Percentiles rank a stretch among this genome's conserved stretches.
Conservation (phyloP, 2,329 filamentous ascomycete genomes). For the Stagonosporopsis tanaceti region DNA sequence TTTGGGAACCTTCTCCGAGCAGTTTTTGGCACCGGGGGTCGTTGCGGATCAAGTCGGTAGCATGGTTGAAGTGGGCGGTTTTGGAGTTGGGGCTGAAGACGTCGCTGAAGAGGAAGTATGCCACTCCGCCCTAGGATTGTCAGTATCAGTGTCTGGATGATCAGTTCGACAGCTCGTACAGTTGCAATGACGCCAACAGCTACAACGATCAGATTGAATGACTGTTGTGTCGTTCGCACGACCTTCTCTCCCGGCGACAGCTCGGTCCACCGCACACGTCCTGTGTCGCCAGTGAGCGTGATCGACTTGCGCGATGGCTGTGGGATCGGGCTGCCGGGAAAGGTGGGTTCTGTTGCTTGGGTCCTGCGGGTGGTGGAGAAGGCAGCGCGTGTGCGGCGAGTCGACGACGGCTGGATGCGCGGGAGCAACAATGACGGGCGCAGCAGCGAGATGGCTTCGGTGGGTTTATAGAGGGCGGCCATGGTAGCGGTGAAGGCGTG, state of each 20-base stretch:
- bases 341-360: slow-evolving; percentile 41
- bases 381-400: slow-evolving; percentile 25
- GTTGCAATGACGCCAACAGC: slow-evolving; percentile 78
- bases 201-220: slow-evolving; percentile 84
- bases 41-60: slow-evolving; percentile 78
- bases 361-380: slow-evolving; percentile 38
- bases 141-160: neutral
- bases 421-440: slow-evolving; percentile 35
- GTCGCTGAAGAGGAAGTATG: slow-evolving; percentile 51
- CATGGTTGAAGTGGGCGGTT: slow-evolving; percentile 86
- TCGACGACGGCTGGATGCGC: slow-evolving; percentile 27
- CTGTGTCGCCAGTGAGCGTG: slow-evolving; percentile 87
- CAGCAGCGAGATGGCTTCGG: slow-evolving; percentile 42
- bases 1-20: slow-evolving; percentile 76
- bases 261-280: slow-evolving; percentile 79
- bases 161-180: slow-evolving; percentile 56
- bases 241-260: slow-evolving; percentile 80
- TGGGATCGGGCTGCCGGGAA: slow-evolving; percentile 36
- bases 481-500: slow-evolving; percentile 24
- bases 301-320: slow-evolving; percentile 70
- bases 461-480: slow-evolving; percentile 41
- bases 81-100: slow-evolving; percentile 72
- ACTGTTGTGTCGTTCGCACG: slow-evolving; percentile 86
- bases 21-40: slow-evolving; percentile 75
- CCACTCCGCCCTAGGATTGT: slow-evolving; percentile 70